A percentile compares a stretch with the other conserved stretches of the same genome.
phyloP scores from a whole-genome alignment of 345 rosid species.

The Rubroshorea leprosula region DNA sequence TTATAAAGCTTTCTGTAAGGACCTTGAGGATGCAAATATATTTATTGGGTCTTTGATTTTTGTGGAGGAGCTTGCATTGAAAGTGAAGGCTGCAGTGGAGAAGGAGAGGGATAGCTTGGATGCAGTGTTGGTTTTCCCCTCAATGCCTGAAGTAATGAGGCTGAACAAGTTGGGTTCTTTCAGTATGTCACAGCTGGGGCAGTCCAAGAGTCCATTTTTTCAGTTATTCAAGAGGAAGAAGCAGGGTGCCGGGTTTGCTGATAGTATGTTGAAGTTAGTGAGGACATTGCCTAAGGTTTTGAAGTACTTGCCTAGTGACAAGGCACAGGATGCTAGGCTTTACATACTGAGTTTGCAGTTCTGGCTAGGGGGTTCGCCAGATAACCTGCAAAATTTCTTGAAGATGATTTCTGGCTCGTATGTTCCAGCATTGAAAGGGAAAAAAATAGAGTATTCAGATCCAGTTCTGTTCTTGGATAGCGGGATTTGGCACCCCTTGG shows the following conservation, averaged over 20 bases:
- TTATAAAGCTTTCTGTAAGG: conserved; percentile 71
- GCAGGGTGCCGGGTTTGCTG: conserved; percentile 92
- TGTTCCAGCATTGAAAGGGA: conserved; percentile 74
- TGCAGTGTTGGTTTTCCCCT: conserved; percentile 96
- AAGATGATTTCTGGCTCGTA: conserved; percentile 94
- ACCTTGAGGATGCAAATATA: conserved; percentile 83
- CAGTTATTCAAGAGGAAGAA: conserved; percentile 94
- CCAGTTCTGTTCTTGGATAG: conserved; percentile 88
- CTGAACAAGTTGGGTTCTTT: conserved; percentile 93
- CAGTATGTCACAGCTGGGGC: conserved; percentile 96
- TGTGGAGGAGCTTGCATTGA: conserved; percentile 89
- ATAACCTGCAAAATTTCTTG: conserved; percentile 86
- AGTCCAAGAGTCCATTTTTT: conserved; percentile 86
- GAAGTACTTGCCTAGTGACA: conserved; percentile 93
- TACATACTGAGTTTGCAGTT: conserved; percentile 95
- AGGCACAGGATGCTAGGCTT: conserved; percentile 97
- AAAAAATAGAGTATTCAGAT: conserved; percentile 69
- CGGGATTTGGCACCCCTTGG: conserved; percentile 97
- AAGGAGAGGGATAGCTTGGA: conserved; percentile 90
- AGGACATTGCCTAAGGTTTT: conserved; percentile 93
- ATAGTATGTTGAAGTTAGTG: conserved; percentile 90
- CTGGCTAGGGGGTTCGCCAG: conserved; percentile 98
- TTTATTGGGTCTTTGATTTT: conserved; percentile 94
- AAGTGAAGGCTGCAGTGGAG: conserved; percentile 87
- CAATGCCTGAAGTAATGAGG: conserved; percentile 99